phyloP scores from a whole-genome alignment of 2,329 filamentous ascomycete species.

The Colletotrichum limetticola region DNA sequence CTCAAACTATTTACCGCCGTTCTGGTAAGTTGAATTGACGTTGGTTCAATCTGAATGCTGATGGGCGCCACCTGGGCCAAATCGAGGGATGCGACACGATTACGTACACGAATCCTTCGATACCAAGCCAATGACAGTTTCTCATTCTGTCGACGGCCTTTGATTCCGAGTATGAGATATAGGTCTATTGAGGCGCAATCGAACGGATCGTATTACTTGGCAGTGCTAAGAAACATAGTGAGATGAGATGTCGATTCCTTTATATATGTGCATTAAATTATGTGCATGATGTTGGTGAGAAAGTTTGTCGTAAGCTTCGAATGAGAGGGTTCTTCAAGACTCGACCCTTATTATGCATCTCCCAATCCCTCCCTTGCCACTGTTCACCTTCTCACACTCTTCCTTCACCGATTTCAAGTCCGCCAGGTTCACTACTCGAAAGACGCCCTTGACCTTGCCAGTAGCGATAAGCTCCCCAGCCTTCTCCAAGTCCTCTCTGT shows the following conservation, averaged over 20 bases:
- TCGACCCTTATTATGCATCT: constrained; percentile 50
- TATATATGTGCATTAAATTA: neutral
- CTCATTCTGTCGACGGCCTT: neutral
- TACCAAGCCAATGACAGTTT: neutral
- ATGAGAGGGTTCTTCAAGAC: neutral
- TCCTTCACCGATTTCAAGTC: constrained; percentile 55
- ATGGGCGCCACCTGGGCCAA: neutral
- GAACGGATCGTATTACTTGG: neutral
- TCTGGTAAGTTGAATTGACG: neutral
- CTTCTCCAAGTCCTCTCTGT: constrained; percentile 54
- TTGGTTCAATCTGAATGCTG: neutral
- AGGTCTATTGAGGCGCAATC: neutral
- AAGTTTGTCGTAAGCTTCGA: no score
- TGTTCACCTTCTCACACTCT: constrained; percentile 52
- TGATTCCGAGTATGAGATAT: neutral
- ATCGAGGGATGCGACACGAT: neutral
- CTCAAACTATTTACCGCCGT: neutral
- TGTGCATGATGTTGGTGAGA: neutral
- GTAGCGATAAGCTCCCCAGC: constrained; percentile 52
- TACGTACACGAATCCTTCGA: neutral
- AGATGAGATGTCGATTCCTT: neutral
- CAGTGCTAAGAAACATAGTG: neutral
- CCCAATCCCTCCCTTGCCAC: constrained; percentile 55
- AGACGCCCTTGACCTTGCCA: constrained; percentile 55
- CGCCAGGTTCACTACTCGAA: constrained; percentile 51